Evolutionary conservation across 129 eudicot genomes (phyloP), one percentile per base, ranked within the genome.

Genomic region (Lactuca sativa): DNA sequence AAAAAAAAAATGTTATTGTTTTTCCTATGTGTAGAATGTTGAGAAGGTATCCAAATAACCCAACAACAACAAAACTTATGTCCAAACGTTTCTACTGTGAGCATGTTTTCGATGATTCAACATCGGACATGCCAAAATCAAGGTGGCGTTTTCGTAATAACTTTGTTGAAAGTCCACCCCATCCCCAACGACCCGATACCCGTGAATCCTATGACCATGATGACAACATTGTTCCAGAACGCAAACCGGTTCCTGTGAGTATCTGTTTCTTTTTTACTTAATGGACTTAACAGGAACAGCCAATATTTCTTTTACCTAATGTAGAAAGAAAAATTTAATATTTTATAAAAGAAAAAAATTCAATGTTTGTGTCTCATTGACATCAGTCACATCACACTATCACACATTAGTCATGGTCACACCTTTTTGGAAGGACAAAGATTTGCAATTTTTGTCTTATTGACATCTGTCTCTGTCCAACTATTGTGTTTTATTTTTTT

Each of bases 21-120:
- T 51, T 2, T 51, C 4, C 69, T 43, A 18, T 18, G 70, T 67
- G 77, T 72, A 93, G 98, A 83, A 77, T 93, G 80, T 63, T 93
- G 88, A 77, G 56, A 53, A 93, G 68, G 72, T 74, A 81, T 66
- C 84, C 74, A 16, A 44, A 80, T 77, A 76, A 89, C 78, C 83
- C 85, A 17, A 10, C 33, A 67, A 82, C 77, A 70, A 75, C 75
- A 81, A 74, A 80, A 31, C 92, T 64, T 12, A 48, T 86, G 72
- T 81, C 96, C 12, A 89, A 85, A 73, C 82, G 85, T 72, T 93
- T 93, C 59, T 93, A 86, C 77, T 61, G 85, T 3, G 98, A 93
- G 76, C 82, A 74, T 57, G 98, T 93, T 34, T 85, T 70, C 52
- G 90, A 79, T 61, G 98, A 93, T 70, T 63, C 92, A 49, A 71